Evolutionary conservation across 371 early-diverging fungal species (phyloP).

Genomic region (Funneliformis caledonium): DNA sequence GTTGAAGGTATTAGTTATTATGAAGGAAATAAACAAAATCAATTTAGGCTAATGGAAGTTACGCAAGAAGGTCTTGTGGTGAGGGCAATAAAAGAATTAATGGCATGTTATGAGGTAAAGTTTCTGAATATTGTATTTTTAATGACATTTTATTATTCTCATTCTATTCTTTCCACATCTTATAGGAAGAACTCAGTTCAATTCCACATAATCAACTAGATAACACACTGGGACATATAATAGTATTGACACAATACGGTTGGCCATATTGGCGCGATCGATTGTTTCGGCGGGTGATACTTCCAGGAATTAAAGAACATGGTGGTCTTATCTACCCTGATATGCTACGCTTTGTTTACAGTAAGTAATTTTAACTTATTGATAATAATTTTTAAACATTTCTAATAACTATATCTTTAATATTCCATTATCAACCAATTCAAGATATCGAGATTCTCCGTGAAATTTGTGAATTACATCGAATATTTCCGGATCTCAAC

Average conservation of each 20-base stretch:
- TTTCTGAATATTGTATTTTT: background rate
- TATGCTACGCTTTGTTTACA: constrained; percentile 11
- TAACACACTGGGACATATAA: constrained; percentile 3
- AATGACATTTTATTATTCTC: background rate
- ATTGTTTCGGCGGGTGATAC: constrained; percentile 4
- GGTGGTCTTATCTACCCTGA: constrained; percentile 17
- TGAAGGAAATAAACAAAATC: background rate
- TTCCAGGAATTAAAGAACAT: constrained; percentile 11
- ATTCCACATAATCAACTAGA: background rate
- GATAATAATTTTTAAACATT: too few species aligned
- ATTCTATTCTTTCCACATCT: background rate
- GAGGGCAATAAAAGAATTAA: constrained; percentile 17
- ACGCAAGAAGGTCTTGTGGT: constrained; percentile 25
- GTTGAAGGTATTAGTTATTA: background rate
- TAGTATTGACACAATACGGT: constrained; percentile 17
- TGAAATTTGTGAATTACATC: constrained; percentile 8
- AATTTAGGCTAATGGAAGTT: background rate
- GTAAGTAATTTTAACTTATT: constrained; percentile 18
- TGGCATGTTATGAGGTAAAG: constrained; percentile 17
- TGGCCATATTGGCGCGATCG: constrained; percentile 33
- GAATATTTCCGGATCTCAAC: background rate
- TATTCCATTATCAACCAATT: background rate
- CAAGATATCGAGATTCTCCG: constrained; percentile 12
- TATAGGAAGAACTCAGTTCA: constrained; percentile 4
- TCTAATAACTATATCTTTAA: background rate